phyloP scores from a whole-genome alignment of 441 rosid species.

The Manihot esculenta region DNA sequence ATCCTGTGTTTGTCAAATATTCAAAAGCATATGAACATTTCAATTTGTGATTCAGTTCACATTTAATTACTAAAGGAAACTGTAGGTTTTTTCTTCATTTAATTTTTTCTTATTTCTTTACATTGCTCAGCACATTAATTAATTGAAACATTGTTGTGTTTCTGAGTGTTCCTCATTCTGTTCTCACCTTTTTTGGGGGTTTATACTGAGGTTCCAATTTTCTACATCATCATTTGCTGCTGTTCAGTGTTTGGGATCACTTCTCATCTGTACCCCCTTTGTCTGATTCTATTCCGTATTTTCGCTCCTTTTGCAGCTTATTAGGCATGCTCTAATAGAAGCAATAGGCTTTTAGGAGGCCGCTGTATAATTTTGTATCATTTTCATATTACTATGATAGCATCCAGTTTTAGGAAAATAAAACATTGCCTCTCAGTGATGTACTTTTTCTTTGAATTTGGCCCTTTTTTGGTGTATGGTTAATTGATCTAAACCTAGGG shows the following conservation, averaged over 20 bases:
- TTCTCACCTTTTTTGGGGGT: neutral
- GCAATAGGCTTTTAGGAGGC: neutral
- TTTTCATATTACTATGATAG: neutral
- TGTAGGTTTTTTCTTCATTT: neutral
- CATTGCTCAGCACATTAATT: neutral
- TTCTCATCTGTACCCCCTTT: neutral
- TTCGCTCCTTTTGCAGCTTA: neutral
- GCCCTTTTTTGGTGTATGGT: neutral
- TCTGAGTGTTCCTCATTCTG: neutral
- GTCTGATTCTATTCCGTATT: too few species aligned
- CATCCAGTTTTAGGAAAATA: neutral
- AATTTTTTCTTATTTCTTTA: neutral
- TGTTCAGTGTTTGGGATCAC: too few species aligned
- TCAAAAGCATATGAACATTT: conserved; percentile 1
- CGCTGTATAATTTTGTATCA: neutral
- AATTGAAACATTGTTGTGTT: neutral
- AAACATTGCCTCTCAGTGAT: neutral
- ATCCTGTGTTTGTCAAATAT: conserved; percentile 3
- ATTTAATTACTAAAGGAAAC: neutral
- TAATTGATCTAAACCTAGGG: neutral
- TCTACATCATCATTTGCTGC: too few species aligned
- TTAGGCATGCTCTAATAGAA: neutral
- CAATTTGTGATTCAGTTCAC: neutral
- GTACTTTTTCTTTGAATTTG: neutral
- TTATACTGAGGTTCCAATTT: neutral